Conservation (phyloP, 306 rosid species). For the Rosa multiflora region DNA sequence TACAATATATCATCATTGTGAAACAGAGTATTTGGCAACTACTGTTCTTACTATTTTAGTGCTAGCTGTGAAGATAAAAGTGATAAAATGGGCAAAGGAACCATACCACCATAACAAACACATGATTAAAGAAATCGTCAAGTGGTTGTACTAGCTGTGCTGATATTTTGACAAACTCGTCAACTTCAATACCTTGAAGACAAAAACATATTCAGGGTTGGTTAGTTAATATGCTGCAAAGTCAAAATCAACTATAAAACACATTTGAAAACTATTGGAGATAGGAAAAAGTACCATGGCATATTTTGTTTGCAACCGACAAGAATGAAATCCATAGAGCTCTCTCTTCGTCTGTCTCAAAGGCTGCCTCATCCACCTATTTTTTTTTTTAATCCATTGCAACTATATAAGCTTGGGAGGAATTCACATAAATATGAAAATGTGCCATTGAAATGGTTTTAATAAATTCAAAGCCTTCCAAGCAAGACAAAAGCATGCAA, state of each 20-base stretch:
- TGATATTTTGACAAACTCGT: constrained; percentile 66
- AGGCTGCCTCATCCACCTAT: constrained; percentile 74
- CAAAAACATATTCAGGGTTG: constrained; percentile 18
- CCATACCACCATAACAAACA: constrained; percentile 98
- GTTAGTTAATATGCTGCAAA: constrained; percentile 4
- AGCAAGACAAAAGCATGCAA: neutral
- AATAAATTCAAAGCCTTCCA: neutral
- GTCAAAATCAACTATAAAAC: neutral
- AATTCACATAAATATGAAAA: neutral
- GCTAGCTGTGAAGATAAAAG: neutral
- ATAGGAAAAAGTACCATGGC: constrained; percentile 47
- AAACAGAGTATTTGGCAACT: neutral
- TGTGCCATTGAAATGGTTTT: neutral
- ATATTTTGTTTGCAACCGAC: constrained; percentile 48
- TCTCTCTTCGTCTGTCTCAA: constrained; percentile 76
- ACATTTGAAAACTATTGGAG: neutral
- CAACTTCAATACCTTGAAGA: constrained; percentile 58
- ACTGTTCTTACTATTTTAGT: neutral
- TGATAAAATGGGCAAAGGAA: constrained; percentile 10
- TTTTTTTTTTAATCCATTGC: constrained; percentile 14
- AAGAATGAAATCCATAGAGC: constrained; percentile 70
- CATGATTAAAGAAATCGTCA: constrained; percentile 78
- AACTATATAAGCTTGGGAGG: neutral
- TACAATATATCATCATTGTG: neutral
- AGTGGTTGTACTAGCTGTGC: constrained; percentile 80